phyloP scores from a whole-genome alignment of 139 green algal genomes.

The Zygnema circumcarinatum region DNA sequence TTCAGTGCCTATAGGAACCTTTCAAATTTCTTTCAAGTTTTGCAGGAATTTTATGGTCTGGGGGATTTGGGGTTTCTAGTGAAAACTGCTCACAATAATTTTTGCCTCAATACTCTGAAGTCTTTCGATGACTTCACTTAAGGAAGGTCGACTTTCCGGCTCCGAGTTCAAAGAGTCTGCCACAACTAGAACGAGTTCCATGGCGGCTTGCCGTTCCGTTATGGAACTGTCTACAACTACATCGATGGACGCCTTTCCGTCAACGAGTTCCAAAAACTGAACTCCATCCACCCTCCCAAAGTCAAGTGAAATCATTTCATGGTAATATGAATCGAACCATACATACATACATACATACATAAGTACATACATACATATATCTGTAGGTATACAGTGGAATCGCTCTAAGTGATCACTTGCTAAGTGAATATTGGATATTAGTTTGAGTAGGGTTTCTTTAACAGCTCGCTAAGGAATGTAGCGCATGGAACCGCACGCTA shows the following conservation, averaged over 20 bases:
- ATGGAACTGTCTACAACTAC: conserved; percentile 10
- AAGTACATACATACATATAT: conserved; percentile 5
- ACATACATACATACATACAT: conserved; percentile 11
- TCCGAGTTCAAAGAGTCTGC: background rate
- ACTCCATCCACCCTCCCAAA: no score
- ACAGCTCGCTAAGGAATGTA: background rate
- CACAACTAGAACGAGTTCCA: conserved; percentile 25
- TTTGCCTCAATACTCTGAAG: background rate
- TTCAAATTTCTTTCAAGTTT: no score
- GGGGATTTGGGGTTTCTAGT: no score
- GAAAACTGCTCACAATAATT: background rate
- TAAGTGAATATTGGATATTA: background rate
- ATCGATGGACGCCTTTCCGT: background rate
- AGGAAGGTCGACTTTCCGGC: conserved; percentile 1
- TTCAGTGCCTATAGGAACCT: no score
- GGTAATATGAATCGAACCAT: no score
- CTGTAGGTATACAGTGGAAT: background rate
- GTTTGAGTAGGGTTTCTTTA: background rate
- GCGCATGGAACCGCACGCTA: no score
- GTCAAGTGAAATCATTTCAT: no score
- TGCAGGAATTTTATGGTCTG: no score
- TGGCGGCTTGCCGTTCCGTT: background rate
- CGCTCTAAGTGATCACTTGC: background rate
- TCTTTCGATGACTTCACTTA: background rate
- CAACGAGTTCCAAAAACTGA: conserved; percentile 30